Evolutionary conservation across 2,329 filamentous ascomycete genomes (phyloP).

Genomic region (Fusarium sp.): DNA sequence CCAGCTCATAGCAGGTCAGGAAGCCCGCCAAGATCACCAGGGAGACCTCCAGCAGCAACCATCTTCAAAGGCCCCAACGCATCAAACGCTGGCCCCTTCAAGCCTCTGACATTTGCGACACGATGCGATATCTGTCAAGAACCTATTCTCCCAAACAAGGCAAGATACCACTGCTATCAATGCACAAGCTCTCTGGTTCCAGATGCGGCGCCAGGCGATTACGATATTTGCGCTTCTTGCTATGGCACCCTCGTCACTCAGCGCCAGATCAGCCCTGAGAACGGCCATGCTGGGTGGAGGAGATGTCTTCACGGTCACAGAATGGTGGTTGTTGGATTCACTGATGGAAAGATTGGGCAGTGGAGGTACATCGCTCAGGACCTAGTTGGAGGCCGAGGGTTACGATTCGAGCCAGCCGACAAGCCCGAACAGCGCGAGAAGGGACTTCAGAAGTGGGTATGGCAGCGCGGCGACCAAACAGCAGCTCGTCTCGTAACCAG

Average conservation of each 20-base stretch:
- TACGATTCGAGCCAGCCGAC: constrained; percentile 68
- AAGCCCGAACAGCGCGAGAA: constrained; percentile 45
- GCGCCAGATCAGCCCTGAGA: constrained; percentile 75
- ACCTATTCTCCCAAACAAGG: constrained; percentile 74
- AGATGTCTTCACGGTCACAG: constrained; percentile 83
- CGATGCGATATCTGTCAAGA: constrained; percentile 83
- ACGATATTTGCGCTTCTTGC: constrained; percentile 84
- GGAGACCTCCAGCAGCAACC: constrained; percentile 59
- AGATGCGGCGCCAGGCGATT: constrained; percentile 73
- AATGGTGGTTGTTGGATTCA: constrained; percentile 84
- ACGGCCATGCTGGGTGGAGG: constrained; percentile 85
- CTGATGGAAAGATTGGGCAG: constrained; percentile 74
- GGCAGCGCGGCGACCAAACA: constrained; percentile 55
- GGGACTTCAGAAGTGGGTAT: constrained; percentile 63
- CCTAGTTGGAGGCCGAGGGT: constrained; percentile 78
- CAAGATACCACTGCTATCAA: constrained; percentile 81
- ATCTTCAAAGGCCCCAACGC: constrained; percentile 60
- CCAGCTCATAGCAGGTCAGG: constrained; percentile 50
- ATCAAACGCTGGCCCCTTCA: constrained; percentile 65
- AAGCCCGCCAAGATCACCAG: constrained; percentile 54
- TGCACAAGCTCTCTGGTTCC: constrained; percentile 68
- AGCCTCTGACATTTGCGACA: constrained; percentile 76
- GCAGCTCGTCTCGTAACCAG: constrained; percentile 60
- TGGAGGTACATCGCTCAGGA: constrained; percentile 75
- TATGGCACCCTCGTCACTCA: constrained; percentile 74